Conservation (phyloP, 2,329 filamentous ascomycete species). For the Apiospora arundinis region DNA sequence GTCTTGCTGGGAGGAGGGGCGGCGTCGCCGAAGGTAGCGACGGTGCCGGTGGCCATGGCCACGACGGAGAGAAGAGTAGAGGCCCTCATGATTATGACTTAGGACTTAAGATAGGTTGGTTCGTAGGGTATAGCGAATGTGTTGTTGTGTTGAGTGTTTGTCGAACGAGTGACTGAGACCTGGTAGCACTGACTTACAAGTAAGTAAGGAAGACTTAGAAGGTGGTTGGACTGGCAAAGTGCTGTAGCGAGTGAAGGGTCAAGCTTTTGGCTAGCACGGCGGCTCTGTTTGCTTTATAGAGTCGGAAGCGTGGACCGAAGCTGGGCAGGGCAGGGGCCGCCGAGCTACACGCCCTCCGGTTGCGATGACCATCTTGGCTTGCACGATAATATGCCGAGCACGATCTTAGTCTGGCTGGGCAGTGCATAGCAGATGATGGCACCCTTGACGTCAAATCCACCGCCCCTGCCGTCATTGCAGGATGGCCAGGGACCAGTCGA, state of each 20-base stretch:
- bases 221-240: neutral
- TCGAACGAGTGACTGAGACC: constrained; percentile 11
- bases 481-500: neutral
- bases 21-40: constrained; percentile 2
- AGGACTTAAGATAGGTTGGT: neutral
- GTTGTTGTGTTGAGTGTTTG: neutral
- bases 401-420: constrained; percentile 1
- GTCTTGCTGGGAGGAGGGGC: neutral
- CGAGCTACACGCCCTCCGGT: neutral
- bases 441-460: constrained; percentile 14
- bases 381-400: constrained; percentile 8
- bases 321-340: neutral
- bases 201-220: constrained; percentile 2
- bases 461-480: neutral
- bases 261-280: neutral
- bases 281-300: constrained; percentile 16
- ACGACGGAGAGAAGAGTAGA: constrained; percentile 12
- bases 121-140: neutral
- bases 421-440: neutral
- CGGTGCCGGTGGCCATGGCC: constrained; percentile 4
- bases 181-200: neutral
- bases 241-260: neutral
- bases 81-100: constrained; percentile 17
- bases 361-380: constrained; percentile 9
- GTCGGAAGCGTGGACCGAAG: neutral